Evolutionary conservation across 192 early-diverging fungal species (phyloP), one percentile per base, ranked within the genome.

Genomic region (Jimgerdemannia flammicorona): DNA sequence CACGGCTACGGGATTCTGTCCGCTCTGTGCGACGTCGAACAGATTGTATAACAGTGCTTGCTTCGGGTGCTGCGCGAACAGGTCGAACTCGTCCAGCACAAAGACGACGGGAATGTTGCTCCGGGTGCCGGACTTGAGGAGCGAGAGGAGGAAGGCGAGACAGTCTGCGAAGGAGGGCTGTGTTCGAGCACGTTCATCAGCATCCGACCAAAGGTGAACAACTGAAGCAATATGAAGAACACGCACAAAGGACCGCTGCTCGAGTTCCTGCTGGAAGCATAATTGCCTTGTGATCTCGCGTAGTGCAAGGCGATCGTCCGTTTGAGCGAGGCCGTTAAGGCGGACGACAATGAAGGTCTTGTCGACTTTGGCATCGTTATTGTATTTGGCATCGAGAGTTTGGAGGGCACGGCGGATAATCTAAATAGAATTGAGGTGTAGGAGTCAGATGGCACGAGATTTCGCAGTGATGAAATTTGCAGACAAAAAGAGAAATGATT

Each of bases 31-130:
- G 63, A 93, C 86, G 77, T 98, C 97, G 83, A 99, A 95, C 39
- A 99, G 80, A 72, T 96, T 98, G 77, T 99, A 98, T 4, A 99
- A 83, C 39, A 99, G 84, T 3, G 92, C 87, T 75, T 99, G 96
- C 70, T 95, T 97, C n/a, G 93, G 89, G 72, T 98, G 95, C 70
- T 92, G 87, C 0, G 95, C 93, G 82, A 99, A 95, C 43, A 93
- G 77, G 81, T 98, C 96, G 80, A 99, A 94, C 75, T 97, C 95
- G 64, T 99, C 97, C 64, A 99, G 80, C 17, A 97, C 83, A 83
- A 99, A 93, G 19, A 99, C 78, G 3, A 98, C 84, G 2, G 94
- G 95, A 40, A 86, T 77, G 43, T 75, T 87, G 44, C 63, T 75
- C 75, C 44, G 80, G 17, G 83, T 78, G 14, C 90, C 91, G n/a